Conservation (phyloP, 176 grass and related monocot species). For the Zoysia japonica region DNA sequence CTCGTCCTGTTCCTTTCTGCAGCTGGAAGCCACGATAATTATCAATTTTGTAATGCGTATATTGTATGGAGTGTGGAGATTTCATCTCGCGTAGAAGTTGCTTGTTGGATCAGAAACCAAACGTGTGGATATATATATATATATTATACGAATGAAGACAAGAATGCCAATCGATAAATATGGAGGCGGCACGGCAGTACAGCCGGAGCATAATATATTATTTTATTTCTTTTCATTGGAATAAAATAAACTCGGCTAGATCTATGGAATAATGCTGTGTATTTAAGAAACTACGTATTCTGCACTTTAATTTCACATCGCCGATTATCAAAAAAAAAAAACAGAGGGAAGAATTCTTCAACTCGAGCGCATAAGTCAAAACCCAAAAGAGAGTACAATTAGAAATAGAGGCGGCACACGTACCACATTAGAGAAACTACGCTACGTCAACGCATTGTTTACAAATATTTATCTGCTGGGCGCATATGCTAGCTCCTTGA, state of each 20-base stretch:
- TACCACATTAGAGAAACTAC: no score
- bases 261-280: no score
- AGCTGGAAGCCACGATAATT: conserved; percentile 32
- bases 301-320: neutral
- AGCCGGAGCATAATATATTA: neutral
- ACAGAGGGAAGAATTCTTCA: conserved; percentile 36
- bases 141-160: conserved; percentile 4
- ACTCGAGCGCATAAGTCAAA: conserved; percentile 1
- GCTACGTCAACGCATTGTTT: conserved; percentile 26
- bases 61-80: neutral
- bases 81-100: conserved; percentile 23
- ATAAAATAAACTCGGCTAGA: no score
- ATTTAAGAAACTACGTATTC: no score
- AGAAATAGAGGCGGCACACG: no score
- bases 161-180: neutral
- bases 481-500: conserved; percentile 6
- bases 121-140: conserved; percentile 35
- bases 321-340: conserved; percentile 9
- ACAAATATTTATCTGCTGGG: neutral
- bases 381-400: neutral
- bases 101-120: conserved; percentile 21
- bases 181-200: neutral
- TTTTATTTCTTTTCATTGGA: neutral
- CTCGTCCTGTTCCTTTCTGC: conserved; percentile 3
- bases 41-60: conserved; percentile 26